Base-by-base conservation (phyloP, 2,329 filamentous ascomycete species). In the Periconia digitata region DNA sequence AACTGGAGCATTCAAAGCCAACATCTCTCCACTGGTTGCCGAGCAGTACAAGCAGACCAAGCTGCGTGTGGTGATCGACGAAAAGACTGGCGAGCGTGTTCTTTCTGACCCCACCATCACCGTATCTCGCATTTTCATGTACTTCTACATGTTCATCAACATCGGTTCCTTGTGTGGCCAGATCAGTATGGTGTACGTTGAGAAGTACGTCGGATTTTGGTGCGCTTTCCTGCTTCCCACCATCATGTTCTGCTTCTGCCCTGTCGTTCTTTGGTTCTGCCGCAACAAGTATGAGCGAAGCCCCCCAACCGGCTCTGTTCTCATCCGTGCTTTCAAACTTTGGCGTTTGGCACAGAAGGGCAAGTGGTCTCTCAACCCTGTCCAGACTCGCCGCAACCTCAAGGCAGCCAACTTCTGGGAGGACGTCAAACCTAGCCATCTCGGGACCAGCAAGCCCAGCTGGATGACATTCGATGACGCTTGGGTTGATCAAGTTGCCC, bases 381-480 rank as follows among this genome's bases (percentile, higher is more conserved):
- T 84, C 37, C 71, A 67, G 18, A 85, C 82, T 16, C 84, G 78
- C 66, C 79, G 73, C 59, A 81, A 84, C 59, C 75, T 85, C 59
- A 77, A 82, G 51, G 74, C 76, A 44, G 75, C 76, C 6, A 74
- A 76, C 15, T 80, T 88, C 72, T 90, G 86, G 84, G 83, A 89
- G 21, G 64, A 75, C 3, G 83, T 84, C 50, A 89, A 88, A 73
- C 87, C 87, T 3, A 87, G 83, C 64, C 74, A 76, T 29, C 76
- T 89, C 8, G 73, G 78, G 32, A 69, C 68, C 1, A 66, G 77
- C 54, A 84, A 84, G 46, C 87, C 87, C 0, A 35, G 46, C 0
- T 92, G 87, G 87, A 91, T 92, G 85, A 87, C 85, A 0, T 91
- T 90, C 58, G 88, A 92, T 53, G 89, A 92, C 58, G 82, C 83